Evolutionary conservation across 2,329 filamentous ascomycete genomes (phyloP).

Genomic region (Neonectria magnoliae): DNA sequence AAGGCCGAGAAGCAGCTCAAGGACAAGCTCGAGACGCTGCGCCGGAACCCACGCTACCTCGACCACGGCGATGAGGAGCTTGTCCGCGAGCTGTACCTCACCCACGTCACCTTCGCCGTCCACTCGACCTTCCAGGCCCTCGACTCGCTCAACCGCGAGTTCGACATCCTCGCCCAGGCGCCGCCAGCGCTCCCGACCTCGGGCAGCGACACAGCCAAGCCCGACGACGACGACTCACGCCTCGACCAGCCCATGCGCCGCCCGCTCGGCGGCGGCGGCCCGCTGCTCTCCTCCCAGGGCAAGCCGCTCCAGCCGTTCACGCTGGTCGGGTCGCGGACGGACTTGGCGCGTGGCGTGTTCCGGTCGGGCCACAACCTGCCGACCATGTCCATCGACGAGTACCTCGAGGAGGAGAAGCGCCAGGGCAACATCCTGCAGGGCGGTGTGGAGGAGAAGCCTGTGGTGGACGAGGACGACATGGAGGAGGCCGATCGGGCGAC

Average conservation of each 20-base stretch:
- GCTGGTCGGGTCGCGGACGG: conserved; percentile 78
- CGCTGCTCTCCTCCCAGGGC: conserved; percentile 80
- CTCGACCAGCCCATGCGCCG: conserved; percentile 73
- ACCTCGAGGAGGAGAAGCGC: conserved; percentile 87
- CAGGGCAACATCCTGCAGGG: conserved; percentile 92
- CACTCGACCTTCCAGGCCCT: conserved; percentile 87
- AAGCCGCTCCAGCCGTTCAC: conserved; percentile 94
- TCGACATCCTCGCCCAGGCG: conserved; percentile 82
- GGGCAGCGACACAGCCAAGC: conserved; percentile 55
- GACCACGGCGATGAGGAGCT: conserved; percentile 82
- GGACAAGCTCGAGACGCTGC: conserved; percentile 74
- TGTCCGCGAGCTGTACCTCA: conserved; percentile 81
- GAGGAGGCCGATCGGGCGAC: conserved; percentile 91
- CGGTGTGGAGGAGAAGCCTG: conserved; percentile 78
- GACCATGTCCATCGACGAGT: conserved; percentile 98
- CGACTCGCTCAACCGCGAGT: conserved; percentile 86
- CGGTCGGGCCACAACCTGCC: conserved; percentile 90
- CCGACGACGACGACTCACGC: conserved; percentile 69
- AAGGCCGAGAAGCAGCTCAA: conserved; percentile 87
- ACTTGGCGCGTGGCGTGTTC: conserved; percentile 84
- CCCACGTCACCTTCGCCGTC: conserved; percentile 76
- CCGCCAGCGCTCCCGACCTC: conserved; percentile 65
- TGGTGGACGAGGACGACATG: conserved; percentile 88
- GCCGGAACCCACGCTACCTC: conserved; percentile 60
- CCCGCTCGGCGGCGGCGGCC: conserved; percentile 70